A percentile compares a stretch with the other conserved stretches of the same genome.
Conservation (phyloP, 768 basidiomycete genomes). For the Gymnopilus dilepis region DNA sequence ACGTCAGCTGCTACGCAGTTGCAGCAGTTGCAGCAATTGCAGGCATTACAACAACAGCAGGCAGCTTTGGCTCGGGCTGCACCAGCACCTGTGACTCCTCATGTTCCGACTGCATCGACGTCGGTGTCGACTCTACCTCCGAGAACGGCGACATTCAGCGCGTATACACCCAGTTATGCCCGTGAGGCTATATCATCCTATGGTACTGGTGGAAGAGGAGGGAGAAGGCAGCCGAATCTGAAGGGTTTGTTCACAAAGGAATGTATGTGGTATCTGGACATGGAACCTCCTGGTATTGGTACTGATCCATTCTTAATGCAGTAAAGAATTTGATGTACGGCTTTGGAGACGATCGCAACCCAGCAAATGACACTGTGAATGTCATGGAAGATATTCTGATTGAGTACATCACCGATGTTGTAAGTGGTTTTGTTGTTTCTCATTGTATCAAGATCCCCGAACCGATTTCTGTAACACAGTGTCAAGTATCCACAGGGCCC, state of each 20-base stretch:
- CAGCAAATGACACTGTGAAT: slow-evolving; percentile 84
- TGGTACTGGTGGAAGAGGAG: slow-evolving; percentile 50
- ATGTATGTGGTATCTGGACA: slow-evolving; percentile 49
- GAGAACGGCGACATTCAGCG: slow-evolving; percentile 55
- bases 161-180: slow-evolving; percentile 58
- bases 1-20: slow-evolving; percentile 1
- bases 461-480: slow-evolving; percentile 46
- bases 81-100: slow-evolving; percentile 25
- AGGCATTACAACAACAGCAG: slow-evolving; percentile 14
- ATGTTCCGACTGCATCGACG: slow-evolving; percentile 33
- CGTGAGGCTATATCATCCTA: slow-evolving; percentile 51
- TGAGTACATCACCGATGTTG: slow-evolving; percentile 89
- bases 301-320: slow-evolving; percentile 15
- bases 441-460: too few species aligned
- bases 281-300: neutral
- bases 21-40: too few species aligned
- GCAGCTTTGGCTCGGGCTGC: slow-evolving; percentile 16
- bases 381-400: slow-evolving; percentile 95
- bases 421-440: slow-evolving; percentile 50
- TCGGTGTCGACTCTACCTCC: slow-evolving; percentile 33
- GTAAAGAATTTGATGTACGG: slow-evolving; percentile 91
- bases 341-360: slow-evolving; percentile 90
- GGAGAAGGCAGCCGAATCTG: slow-evolving; percentile 68
- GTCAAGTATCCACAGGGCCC: slow-evolving; percentile 72
- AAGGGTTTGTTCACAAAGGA: slow-evolving; percentile 84